phyloP scores from a whole-genome alignment of 495 filamentous ascomycete species.

The Annulohypoxylon bovei region DNA sequence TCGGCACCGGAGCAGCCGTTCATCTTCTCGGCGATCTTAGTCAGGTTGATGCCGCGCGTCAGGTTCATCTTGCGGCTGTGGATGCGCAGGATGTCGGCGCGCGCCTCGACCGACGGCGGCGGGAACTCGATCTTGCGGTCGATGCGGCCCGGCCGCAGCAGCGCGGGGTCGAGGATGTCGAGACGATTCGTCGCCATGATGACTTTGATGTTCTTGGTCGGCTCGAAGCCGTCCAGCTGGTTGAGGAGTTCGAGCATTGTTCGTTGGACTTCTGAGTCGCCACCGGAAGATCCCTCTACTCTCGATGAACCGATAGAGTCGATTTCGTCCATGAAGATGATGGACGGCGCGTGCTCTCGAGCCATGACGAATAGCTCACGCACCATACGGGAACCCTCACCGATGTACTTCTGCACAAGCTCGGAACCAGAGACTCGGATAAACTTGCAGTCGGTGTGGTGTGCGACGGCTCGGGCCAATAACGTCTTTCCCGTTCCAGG shows the following conservation, averaged over 20 bases:
- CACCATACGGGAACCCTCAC: conserved; percentile 98
- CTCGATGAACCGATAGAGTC: conserved; percentile 97
- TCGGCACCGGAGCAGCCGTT: conserved; percentile 98
- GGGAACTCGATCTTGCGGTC: conserved; percentile 99
- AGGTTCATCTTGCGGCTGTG: conserved; percentile 98
- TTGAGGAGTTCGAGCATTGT: conserved; percentile 99
- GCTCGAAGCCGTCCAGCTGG: conserved; percentile 98
- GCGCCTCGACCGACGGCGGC: conserved; percentile 94
- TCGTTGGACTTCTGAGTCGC: conserved; percentile 98
- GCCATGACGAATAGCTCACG: conserved; percentile 99
- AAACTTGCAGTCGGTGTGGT: conserved; percentile 99
- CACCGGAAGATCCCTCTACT: conserved; percentile 92
- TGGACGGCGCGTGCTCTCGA: conserved; percentile 97
- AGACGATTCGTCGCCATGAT: conserved; percentile 99
- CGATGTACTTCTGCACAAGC: conserved; percentile 98
- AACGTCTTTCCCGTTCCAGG: conserved; percentile 98
- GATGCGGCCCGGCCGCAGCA: conserved; percentile 93
- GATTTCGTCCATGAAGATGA: conserved; percentile 99
- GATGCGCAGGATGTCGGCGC: conserved; percentile 97
- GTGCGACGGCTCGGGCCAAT: conserved; percentile 92
- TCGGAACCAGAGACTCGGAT: conserved; percentile 97
- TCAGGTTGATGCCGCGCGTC: conserved; percentile 95
- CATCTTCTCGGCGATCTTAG: conserved; percentile 99
- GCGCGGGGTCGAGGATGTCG: conserved; percentile 94
- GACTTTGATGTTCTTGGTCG: conserved; percentile 99